These are phyloP conservation scores for Brettanomyces custersianus DNA, from an alignment of 805 yeast species.

Conservation along the genomic window DNA sequence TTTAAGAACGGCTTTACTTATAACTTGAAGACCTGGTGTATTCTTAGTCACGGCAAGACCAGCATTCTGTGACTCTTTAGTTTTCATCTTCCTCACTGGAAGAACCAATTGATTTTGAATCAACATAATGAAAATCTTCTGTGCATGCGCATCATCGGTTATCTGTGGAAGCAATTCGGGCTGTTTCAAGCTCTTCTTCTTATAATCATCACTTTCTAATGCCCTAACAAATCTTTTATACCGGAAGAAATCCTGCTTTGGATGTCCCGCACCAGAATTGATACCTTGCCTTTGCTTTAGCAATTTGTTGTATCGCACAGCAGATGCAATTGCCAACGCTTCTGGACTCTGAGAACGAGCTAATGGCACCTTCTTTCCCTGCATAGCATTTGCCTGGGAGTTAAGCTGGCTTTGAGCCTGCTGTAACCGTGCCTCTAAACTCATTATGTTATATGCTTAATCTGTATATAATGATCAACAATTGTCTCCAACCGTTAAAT, in stretches of 20 bases:
- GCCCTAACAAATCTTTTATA: slow-evolving; percentile 79
- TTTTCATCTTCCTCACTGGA: slow-evolving; percentile 69
- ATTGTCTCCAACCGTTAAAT: too few species aligned
- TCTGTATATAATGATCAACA: too few species aligned
- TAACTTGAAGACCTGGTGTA: slow-evolving; percentile 47
- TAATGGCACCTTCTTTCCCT: slow-evolving; percentile 15
- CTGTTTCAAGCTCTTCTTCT: slow-evolving; percentile 22
- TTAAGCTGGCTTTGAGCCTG: neutral
- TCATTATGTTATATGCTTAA: too few species aligned
- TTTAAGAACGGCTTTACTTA: slow-evolving; percentile 47
- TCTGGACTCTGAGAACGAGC: slow-evolving; percentile 35
- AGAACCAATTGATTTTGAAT: slow-evolving; percentile 67
- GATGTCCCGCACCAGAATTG: slow-evolving; percentile 44
- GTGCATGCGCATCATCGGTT: slow-evolving; percentile 45
- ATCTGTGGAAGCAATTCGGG: slow-evolving; percentile 35
- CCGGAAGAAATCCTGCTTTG: slow-evolving; percentile 75
- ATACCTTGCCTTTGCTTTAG: slow-evolving; percentile 76
- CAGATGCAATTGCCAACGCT: slow-evolving; percentile 63
- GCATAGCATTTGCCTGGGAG: too few species aligned
- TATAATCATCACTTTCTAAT: slow-evolving; percentile 63
- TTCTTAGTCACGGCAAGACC: slow-evolving; percentile 55
- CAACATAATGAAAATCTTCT: slow-evolving; percentile 52
- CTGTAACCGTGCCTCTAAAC: too few species aligned
- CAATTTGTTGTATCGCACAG: slow-evolving; percentile 52
- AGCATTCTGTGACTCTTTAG: slow-evolving; percentile 52